Evolutionary conservation across 257 asterid genomes (phyloP), one percentile per base, ranked within the genome.

Genomic region (Thymus quinquecostatus): DNA sequence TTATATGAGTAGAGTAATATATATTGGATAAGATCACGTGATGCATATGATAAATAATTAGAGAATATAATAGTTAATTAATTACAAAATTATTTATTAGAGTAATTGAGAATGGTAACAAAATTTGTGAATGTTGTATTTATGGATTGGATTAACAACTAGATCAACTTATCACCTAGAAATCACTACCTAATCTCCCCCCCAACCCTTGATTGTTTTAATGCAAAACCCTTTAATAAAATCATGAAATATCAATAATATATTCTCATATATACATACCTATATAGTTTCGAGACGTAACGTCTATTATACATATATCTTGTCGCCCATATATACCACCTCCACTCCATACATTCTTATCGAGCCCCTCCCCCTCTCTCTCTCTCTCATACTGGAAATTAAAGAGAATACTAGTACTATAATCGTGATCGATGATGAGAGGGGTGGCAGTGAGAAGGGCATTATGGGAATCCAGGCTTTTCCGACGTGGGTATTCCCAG

Each of bases 401-500:
- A n/a, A 38, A 38, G 21, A 38, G 41, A 21, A 21, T 21, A 21
- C 0, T 21, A 21, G 21, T 21, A 21, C 21, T 55, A 4, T 55
- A 2, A 11, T 10, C n/a, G n/a, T 29, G 63, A 21, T 10, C 8
- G 45, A 60, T 62, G 66, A 84, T 82, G 88, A 79, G 33, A 64
- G 80, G 85, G 68, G 77, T 70, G 62, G 77, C 67, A 27, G 56
- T 77, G 70, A 73, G 80, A 61, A 77, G 75, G 73, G 77, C 84
- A 64, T 71, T 64, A 64, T 48, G 72, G 90, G 86, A 81, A 51
- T 74, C 78, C 57, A 70, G 55, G 68, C 72, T 70, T 5, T 34
- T 53, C 66, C 68, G 32, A 49, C 27, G 73, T 40, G 59, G 63
- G 13, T 81, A 60, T 71, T 85, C 92, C 69, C 59, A 53, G 41